Percentiles rank a stretch among this genome's conserved stretches.
Conservation (phyloP, 2,329 filamentous ascomycete genomes). For the Anthostomella pinea region DNA sequence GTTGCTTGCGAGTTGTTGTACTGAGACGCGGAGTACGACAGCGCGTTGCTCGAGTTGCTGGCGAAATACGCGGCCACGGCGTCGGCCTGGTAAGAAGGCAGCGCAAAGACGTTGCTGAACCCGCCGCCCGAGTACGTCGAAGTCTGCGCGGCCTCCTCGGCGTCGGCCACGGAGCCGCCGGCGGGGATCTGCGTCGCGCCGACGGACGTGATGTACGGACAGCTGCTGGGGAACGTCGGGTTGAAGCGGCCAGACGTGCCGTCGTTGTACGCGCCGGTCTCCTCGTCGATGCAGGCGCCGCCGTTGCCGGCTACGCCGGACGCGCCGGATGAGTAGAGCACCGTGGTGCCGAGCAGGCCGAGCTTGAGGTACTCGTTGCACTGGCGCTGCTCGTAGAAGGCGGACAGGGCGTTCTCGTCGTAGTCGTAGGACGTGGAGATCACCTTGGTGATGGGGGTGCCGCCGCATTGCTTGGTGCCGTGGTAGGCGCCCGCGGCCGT, state of each 20-base stretch:
- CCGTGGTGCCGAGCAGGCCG: slow-evolving; percentile 9
- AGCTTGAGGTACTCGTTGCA: slow-evolving; percentile 40
- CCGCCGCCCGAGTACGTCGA: slow-evolving; percentile 14
- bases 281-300: slow-evolving; percentile 3
- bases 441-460: slow-evolving; percentile 43
- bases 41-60: slow-evolving; percentile 19
- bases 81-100: slow-evolving; percentile 23
- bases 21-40: slow-evolving; percentile 20
- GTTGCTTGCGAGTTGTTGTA: slow-evolving; percentile 14
- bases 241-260: slow-evolving; percentile 1
- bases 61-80: slow-evolving; percentile 24
- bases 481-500: slow-evolving; percentile 38
- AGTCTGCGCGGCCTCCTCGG: slow-evolving; percentile 1
- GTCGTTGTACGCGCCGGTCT: background rate
- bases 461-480: slow-evolving; percentile 44
- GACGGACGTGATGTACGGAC: slow-evolving; percentile 9
- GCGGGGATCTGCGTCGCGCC: slow-evolving; percentile 3
- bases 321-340: slow-evolving; percentile 11
- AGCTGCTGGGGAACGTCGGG: slow-evolving; percentile 8
- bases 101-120: slow-evolving; percentile 21
- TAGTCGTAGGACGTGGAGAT: slow-evolving; percentile 52
- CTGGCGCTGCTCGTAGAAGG: slow-evolving; percentile 47
- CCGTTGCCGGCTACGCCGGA: slow-evolving; percentile 6
- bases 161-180: slow-evolving; percentile 4
- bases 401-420: slow-evolving; percentile 47